Evolutionary conservation across 441 rosid genomes (phyloP), one percentile per base, ranked within the genome.

Genomic region (Jatropha podagrica): DNA sequence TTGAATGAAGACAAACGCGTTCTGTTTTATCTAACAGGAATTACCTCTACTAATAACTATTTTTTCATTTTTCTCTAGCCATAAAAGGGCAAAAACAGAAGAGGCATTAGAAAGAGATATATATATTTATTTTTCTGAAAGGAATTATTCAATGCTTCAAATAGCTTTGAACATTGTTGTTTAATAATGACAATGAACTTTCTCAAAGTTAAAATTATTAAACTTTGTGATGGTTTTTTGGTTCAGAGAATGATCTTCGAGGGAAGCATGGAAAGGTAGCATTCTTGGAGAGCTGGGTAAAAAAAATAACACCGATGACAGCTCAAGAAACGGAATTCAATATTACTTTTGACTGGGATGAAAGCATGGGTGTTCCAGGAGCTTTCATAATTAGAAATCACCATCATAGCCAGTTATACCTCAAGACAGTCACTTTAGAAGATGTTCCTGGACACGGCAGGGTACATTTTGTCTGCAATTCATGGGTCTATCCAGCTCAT

Each of bases 401-500:
- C 54, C 97, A 91, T 56, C 93, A 82, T 59, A 87, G 91, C 73
- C 95, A 93, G 74, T 81, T 93, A 68, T 93, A 82, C 63, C 94
- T 93, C 23, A 91, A 81, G 80, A 77, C 89, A 17, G 74, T 93
- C 64, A 89, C 91, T 12, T 80, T 93, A 32, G 84, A 88, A 56
- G 80, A 86, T 69, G 88, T 88, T 79, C 92, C 85, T 7, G 86
- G 87, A 0, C 80, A 85, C 58, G 94, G 89, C 41, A 79, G 80
- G 8, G 55, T 89, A 20, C 91, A 91, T 76, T 93, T 93, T 74
- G 76, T 88, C 68, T 93, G 98, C 87, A 90, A 89, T 80, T 93
- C 98, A 27, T 95, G 98, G 98, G 92, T 95, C 38, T 95, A 95
- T 72, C 97, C 98, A 0, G 65, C 79, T 2, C 93, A 83, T 74